These are phyloP conservation scores for Alisma plantagoaquatica DNA, from an alignment of 106 monocot genomes.

Conservation along the genomic window DNA sequence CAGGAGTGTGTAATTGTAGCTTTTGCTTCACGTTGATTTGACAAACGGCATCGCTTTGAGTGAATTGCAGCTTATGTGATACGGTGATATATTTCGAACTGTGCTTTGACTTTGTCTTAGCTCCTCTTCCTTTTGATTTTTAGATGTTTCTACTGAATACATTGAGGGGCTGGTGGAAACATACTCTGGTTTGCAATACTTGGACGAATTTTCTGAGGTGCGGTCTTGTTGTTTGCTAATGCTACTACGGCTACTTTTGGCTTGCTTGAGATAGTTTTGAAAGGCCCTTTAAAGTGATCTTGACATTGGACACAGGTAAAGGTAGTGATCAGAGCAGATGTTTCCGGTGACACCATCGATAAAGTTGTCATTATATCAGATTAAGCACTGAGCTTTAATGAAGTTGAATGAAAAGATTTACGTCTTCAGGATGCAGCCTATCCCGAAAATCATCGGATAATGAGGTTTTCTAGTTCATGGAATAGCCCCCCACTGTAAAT, in stretches of 20 bases:
- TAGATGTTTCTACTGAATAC: conserved; percentile 89
- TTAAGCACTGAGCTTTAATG: conserved; percentile 3
- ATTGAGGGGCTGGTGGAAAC: conserved; percentile 95
- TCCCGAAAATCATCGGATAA: background rate
- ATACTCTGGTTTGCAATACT: conserved; percentile 81
- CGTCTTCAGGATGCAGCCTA: too few species aligned
- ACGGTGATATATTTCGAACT: background rate
- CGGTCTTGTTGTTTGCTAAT: conserved; percentile 4
- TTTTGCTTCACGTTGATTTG: background rate
- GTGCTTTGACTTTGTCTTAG: background rate
- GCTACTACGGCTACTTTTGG: background rate
- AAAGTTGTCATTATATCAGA: conserved; percentile 96
- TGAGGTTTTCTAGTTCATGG: background rate
- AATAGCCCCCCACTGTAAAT: too few species aligned
- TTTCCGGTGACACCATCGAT: conserved; percentile 32
- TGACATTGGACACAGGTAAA: conserved; percentile 64
- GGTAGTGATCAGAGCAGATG: conserved; percentile 91
- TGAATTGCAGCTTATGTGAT: conserved; percentile 3
- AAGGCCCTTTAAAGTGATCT: too few species aligned
- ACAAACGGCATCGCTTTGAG: background rate
- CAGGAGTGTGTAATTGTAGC: background rate
- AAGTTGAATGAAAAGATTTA: too few species aligned
- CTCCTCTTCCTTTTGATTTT: conserved; percentile 1
- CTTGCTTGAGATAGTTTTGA: background rate
- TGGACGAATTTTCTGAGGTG: conserved; percentile 95